These are phyloP conservation scores for Aspergillus quadrilineatus DNA, from an alignment of 2,329 filamentous ascomycete species.

Conservation along the genomic window DNA sequence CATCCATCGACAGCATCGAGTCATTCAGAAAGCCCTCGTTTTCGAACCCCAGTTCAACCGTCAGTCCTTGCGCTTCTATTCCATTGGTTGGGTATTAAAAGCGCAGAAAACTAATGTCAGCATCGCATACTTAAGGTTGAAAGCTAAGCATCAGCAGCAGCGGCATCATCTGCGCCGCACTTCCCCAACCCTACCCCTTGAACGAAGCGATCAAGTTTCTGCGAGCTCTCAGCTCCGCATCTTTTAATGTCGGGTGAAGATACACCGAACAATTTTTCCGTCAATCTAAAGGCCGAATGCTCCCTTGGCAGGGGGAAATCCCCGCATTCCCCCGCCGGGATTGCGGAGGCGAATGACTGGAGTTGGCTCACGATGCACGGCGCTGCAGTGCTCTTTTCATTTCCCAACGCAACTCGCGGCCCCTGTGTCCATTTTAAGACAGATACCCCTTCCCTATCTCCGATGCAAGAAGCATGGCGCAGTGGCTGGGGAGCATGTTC, in stretches of 20 bases:
- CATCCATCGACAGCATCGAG: no score
- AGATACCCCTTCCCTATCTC: background rate
- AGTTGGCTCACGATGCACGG: background rate
- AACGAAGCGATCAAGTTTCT: background rate
- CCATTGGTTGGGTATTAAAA: no score
- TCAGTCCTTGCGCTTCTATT: no score
- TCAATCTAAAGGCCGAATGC: constrained; percentile 9
- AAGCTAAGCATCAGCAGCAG: background rate
- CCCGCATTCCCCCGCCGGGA: constrained; percentile 16
- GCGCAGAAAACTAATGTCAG: no score
- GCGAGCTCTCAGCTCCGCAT: background rate
- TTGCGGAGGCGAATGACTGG: background rate
- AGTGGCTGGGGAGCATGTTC: background rate
- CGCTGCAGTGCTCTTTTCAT: background rate
- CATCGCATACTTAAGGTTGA: background rate
- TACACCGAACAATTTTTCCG: constrained; percentile 22
- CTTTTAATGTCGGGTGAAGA: constrained; percentile 16
- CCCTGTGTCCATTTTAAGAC: background rate
- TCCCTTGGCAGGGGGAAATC: constrained; percentile 10
- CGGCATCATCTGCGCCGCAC: background rate
- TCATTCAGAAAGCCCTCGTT: no score
- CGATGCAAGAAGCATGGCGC: background rate
- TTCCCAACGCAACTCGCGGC: background rate
- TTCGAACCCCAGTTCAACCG: no score
- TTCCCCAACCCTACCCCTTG: background rate